Evolutionary conservation across 495 filamentous ascomycete genomes (phyloP).

Genomic region (Lophium mytilinum): DNA sequence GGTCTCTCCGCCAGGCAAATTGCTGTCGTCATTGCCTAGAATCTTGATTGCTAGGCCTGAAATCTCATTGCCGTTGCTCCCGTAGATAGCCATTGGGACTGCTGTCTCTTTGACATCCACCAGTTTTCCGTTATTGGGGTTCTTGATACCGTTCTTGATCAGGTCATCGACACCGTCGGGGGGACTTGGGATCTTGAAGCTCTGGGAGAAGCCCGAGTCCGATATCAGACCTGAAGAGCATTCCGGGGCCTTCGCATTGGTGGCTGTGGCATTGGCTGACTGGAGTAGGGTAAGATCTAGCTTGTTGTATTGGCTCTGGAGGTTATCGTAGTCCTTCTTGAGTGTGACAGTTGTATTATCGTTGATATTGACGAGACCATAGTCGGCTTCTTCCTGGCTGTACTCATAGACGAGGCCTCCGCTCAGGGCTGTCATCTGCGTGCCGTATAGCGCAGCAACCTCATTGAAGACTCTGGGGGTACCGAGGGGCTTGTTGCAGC

Average conservation of each 20-base stretch:
- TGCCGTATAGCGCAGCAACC: constrained; percentile 68
- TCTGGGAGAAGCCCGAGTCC: constrained; percentile 52
- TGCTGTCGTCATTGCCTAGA: constrained; percentile 44
- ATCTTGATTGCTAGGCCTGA: constrained; percentile 46
- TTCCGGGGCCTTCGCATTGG: constrained; percentile 43
- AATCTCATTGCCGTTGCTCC: constrained; percentile 46
- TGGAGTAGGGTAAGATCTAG: constrained; percentile 60
- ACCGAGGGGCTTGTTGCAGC: constrained; percentile 65
- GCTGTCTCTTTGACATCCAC: constrained; percentile 47
- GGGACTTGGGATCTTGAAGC: constrained; percentile 62
- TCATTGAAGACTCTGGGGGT: constrained; percentile 76
- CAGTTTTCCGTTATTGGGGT: constrained; percentile 48
- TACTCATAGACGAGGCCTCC: constrained; percentile 89
- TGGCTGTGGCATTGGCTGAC: constrained; percentile 46
- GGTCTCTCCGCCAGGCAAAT: constrained; percentile 42
- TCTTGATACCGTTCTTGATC: constrained; percentile 50
- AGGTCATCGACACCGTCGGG: constrained; percentile 46
- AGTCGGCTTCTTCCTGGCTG: constrained; percentile 63
- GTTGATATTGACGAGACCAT: constrained; percentile 66
- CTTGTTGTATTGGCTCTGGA: constrained; percentile 64
- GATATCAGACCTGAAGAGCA: constrained; percentile 59
- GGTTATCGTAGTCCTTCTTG: constrained; percentile 63
- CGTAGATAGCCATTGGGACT: constrained; percentile 48
- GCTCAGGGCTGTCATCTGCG: constrained; percentile 73
- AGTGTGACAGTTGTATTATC: constrained; percentile 56